Percentiles rank a stretch among this genome's conserved stretches.
These are phyloP conservation scores for Dactylis glomerata DNA, from an alignment of 176 grass and related monocot species.

Conservation along the genomic window DNA sequence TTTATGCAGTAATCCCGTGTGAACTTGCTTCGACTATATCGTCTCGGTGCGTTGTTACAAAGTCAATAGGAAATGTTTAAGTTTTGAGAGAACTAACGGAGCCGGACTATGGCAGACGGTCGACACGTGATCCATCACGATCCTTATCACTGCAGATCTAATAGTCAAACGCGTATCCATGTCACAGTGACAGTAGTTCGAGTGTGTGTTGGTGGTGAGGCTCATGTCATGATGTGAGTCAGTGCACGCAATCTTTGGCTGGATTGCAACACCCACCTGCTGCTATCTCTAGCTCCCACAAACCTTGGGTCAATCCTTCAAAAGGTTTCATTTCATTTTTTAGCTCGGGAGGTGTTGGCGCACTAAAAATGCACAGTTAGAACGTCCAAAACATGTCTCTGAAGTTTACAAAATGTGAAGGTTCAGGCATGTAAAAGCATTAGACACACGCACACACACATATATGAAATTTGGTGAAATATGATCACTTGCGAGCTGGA, in stretches of 20 bases:
- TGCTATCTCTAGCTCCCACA: not conserved
- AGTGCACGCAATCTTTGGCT: slow-evolving; percentile 2
- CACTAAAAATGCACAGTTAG: not conserved
- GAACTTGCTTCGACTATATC: not conserved
- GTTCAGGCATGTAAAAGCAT: not conserved
- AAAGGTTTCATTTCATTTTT: not conserved
- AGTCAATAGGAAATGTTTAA: not conserved
- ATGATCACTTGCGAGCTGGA: not conserved
- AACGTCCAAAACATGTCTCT: not conserved
- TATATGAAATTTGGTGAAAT: not conserved
- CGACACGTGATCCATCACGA: not conserved
- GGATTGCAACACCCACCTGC: slow-evolving; percentile 18
- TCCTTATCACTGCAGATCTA: not conserved
- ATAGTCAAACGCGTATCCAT: slow-evolving; percentile 22
- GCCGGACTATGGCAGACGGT: not conserved
- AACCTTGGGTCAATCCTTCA: not conserved
- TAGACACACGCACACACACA: not conserved
- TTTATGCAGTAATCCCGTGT: not conserved
- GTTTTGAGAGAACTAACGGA: not conserved
- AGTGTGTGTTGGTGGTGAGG: not conserved
- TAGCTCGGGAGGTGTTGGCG: not conserved
- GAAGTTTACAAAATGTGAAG: not conserved
- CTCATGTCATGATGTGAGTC: not conserved
- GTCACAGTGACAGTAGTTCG: slow-evolving; percentile 2
- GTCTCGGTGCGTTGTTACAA: not conserved